Percentiles rank a stretch among this genome's conserved stretches.
These are phyloP conservation scores for Rhizopogon rudus DNA, from an alignment of 768 basidiomycete species.

Conservation along the genomic window DNA sequence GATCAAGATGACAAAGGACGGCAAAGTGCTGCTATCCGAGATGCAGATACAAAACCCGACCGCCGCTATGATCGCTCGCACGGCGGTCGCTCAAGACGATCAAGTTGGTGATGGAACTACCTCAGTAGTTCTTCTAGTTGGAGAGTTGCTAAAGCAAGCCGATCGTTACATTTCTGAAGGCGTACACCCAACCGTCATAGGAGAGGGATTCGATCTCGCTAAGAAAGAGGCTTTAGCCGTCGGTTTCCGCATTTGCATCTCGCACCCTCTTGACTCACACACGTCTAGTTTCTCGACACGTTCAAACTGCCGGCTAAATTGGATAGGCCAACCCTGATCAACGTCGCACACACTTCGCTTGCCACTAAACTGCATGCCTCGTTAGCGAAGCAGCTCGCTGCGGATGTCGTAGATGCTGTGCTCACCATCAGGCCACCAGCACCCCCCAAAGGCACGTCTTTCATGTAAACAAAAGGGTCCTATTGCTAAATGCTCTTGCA, in stretches of 20 bases:
- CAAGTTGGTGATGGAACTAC: constrained; percentile 99
- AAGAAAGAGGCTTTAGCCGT: constrained; percentile 93
- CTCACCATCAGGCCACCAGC: constrained; percentile 75
- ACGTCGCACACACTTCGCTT: constrained; percentile 93
- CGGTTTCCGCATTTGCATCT: constrained; percentile 29
- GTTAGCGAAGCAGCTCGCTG: constrained; percentile 83
- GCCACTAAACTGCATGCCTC: constrained; percentile 84
- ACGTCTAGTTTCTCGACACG: constrained; percentile 78
- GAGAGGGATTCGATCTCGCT: constrained; percentile 92
- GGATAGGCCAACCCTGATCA: constrained; percentile 88
- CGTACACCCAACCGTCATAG: constrained; percentile 95
- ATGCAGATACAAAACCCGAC: constrained; percentile 99
- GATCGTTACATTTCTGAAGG: constrained; percentile 98
- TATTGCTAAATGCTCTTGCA: constrained; percentile 27
- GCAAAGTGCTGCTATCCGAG: constrained; percentile 95
- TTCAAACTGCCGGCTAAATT: constrained; percentile 78
- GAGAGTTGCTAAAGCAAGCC: constrained; percentile 93
- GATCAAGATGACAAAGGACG: constrained; percentile 99
- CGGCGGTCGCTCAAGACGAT: constrained; percentile 98
- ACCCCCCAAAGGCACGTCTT: constrained; percentile 49
- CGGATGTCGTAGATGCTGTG: constrained; percentile 95
- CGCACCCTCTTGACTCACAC: constrained; percentile 16
- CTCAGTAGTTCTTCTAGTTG: constrained; percentile 92
- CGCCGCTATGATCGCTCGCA: constrained; percentile 97
- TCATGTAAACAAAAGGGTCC: constrained; percentile 21